Base-by-base conservation (phyloP, 78 protist species). In the Emiliania huxleyi region DNA sequence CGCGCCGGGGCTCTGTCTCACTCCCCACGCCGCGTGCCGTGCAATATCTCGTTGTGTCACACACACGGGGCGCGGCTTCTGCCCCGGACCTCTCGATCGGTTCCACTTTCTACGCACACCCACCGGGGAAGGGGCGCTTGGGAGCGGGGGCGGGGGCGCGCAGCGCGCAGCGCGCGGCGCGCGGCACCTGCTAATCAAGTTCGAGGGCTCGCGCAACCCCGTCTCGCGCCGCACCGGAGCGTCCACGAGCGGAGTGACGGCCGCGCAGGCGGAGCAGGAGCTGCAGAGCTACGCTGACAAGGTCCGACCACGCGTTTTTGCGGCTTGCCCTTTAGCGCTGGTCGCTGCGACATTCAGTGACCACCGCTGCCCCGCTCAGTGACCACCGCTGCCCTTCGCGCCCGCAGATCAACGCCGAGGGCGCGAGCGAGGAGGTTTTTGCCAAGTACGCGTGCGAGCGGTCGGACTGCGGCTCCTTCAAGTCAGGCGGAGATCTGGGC, bases 401-500 rank as follows among this genome's bases (percentile, higher is more conserved):
- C 29, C 62, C 62, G 15, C 62, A 62, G 89, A 81, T 81, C 56
- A 25, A 42, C 22, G 55, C 56, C 19, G 89, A 77, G 46, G 85
- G 85, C 48, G 0, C 18, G 29, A 77, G 46, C 1, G 85, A 77
- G 46, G 75, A 62, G 15, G 0, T 25, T 25, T 81, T 81, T 19
- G 89, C 89, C 3, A 18, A 44, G n/a, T 44, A 44, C 4, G 89
- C 89, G 40, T 26, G 3, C 25, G 19, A 25, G 89, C 89, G 89
- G 38, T n/a, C 44, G 38, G 89, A 81, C 89, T 81, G 89, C 85
- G 37, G 87, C n/a, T 55, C 87, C 18, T 90, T 75, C 52, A 21
- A 15, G 44, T 0, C 5, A 0, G 91, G 90, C 44, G 94, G 94
- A 6, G 94, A 93, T 49, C 85, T 93, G 35, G 94, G 94, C 79